Base-by-base conservation (phyloP, 768 basidiomycete species). In the Lactarius tabidus region DNA sequence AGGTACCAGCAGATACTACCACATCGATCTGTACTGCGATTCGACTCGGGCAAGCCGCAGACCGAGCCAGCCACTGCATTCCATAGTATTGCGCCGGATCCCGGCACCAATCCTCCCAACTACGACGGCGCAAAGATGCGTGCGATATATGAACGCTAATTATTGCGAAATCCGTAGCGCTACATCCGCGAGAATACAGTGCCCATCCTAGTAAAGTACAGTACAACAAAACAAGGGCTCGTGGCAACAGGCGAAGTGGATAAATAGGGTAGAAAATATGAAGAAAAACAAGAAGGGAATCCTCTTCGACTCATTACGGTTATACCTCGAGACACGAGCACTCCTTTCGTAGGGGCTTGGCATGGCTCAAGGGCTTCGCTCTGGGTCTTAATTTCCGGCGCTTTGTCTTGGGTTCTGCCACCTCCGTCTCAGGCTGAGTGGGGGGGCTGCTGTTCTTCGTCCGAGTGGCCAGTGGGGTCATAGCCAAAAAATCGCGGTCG, bases 401-500 rank as follows among this genome's bases (percentile, higher is more conserved):
- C 35, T 64, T 67, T 17, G 36, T 17, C 35, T 60, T 59, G 20
- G 63, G 63, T 31, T 43, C 63, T 51, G 23, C 61, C 6, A 26
- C 61, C 35, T 3, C 38, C n/a, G 18, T 10, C 51, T 39, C n/a
- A 23, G n/a, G 4, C 36, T 36, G 55, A 0, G 23, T 35, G n/a
- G 23, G 15, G 35, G 2, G 33, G 41, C 6, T n/a, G 43, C 12
- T 26, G n/a, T 26, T 67, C 57, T 3, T 67, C 62, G 10, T 63
- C 62, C 26, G 65, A 67, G 5, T 17, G 26, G 2, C 58, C 63
- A 3, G 52, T 26, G 5, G 57, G 57, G 28, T 63, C n/a, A 3
- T 59, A 59, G 5, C 63, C 69, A 61, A 69, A 70, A n/a, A 74
- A 71, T 43, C 18, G 12, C 58, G 63, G 33, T 75, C 72, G 6